Evolutionary conservation across 116 monocot species (phyloP), one percentile per base, ranked within the genome.

Genomic region (Dioscorea cayenensis): DNA sequence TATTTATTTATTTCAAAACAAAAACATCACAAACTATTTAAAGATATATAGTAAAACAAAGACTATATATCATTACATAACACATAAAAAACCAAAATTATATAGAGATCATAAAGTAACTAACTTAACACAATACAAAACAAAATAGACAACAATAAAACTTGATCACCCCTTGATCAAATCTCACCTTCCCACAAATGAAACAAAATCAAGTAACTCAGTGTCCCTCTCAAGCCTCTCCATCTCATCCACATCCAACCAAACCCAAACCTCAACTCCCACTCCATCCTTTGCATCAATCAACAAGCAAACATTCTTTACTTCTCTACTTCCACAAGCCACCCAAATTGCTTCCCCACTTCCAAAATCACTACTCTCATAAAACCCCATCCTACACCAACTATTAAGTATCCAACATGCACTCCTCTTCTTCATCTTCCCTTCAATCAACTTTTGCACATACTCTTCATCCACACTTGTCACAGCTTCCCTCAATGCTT

Each of bases 251-350:
- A 2, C 36, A 12, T 29, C 70, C 68, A 82, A 19, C 66, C 73
- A 70, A 70, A 77, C 35, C 82, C 82, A 82, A 10, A 70, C 61
- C 60, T 82, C 82, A 22, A 82, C 27, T 28, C 77, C 77, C 9
- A 35, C 77, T 20, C 60, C 82, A 60, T 66, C 73, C 65, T 28
- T 77, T 13, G 38, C 28, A 50, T 70, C 73, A 7, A 51, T 51
- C 66, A 76, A 37, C 52, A 82, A 50, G 36, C 73, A 78, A 7
- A 38, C 68, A 78, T 73, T 72, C 60, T 37, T 67, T 67, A 78
- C 63, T 1, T 60, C 63, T n/a, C 51, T 50, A 23, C 67, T n/a
- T 28, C 67, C 78, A 36, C 72, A 78, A 18, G 51, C 73, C 20
- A 77, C 52, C 81, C 81, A 82, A 25, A 43, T 55, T 1, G 81